phyloP scores from a whole-genome alignment of 2,329 filamentous ascomycete genomes.

The Colletotrichum filicis region DNA sequence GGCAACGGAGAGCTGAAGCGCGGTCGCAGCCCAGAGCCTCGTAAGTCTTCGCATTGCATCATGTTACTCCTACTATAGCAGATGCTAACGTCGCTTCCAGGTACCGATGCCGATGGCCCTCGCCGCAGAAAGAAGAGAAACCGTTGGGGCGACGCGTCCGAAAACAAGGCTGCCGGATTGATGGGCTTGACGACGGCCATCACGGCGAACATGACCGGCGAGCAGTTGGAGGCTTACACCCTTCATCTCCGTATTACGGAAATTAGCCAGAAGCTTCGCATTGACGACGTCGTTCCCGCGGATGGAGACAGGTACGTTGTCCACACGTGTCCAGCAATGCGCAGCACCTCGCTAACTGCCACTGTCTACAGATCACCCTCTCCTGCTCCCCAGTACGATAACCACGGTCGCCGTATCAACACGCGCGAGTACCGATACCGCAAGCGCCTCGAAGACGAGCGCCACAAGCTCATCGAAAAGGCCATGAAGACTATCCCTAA shows the following conservation, averaged over 20 bases:
- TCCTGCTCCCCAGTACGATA: constrained; percentile 96
- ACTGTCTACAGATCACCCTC: constrained; percentile 81
- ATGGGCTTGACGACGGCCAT: constrained; percentile 98
- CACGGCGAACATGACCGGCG: constrained; percentile 96
- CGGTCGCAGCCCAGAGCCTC: constrained; percentile 89
- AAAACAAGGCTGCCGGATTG: constrained; percentile 97
- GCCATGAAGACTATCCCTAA: constrained; percentile 99
- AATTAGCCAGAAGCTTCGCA: constrained; percentile 98
- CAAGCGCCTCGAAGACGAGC: constrained; percentile 97
- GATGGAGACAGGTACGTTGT: constrained; percentile 88
- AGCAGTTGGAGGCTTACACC: constrained; percentile 97
- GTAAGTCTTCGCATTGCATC: constrained; percentile 57
- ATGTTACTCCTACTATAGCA: neutral
- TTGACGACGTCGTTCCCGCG: constrained; percentile 97
- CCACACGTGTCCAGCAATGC: neutral
- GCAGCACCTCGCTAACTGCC: constrained; percentile 27
- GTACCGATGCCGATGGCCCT: constrained; percentile 75
- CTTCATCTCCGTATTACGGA: constrained; percentile 97
- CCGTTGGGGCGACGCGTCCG: constrained; percentile 95
- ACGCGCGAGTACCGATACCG: constrained; percentile 98
- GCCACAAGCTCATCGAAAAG: constrained; percentile 98
- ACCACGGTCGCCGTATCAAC: constrained; percentile 99
- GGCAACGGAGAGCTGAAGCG: constrained; percentile 75
- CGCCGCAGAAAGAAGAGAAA: constrained; percentile 98
- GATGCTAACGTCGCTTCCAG: constrained; percentile 47